Conservation (phyloP, 306 rosid species). For the Inga oerstediana region DNA sequence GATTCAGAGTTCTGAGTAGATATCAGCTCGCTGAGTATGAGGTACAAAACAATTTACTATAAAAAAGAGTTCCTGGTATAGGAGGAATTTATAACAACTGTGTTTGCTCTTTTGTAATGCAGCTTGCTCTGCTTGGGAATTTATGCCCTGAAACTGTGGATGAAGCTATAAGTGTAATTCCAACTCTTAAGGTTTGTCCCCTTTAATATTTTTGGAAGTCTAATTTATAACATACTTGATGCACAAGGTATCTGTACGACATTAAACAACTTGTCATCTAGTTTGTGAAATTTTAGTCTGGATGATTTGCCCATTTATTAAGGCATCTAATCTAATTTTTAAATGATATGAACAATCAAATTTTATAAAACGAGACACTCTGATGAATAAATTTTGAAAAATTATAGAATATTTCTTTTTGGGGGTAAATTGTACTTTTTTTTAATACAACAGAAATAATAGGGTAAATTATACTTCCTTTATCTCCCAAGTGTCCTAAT, state of each 20-base stretch:
- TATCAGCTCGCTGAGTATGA: constrained; percentile 37
- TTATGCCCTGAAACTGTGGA: constrained; percentile 42
- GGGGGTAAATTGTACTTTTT: neutral
- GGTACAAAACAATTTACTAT: neutral
- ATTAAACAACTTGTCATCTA: neutral
- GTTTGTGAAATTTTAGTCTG: constrained; percentile 9
- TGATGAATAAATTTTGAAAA: constrained; percentile 16
- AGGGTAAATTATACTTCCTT: neutral
- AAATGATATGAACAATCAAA: neutral
- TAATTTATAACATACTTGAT: constrained; percentile 20
- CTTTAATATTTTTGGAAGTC: neutral
- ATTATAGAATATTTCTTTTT: constrained; percentile 1
- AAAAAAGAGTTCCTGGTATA: neutral
- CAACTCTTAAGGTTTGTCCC: constrained; percentile 33
- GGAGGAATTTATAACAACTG: neutral
- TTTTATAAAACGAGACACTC: constrained; percentile 7
- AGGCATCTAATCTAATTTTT: constrained; percentile 17
- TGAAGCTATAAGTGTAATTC: constrained; percentile 32
- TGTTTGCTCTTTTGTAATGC: neutral
- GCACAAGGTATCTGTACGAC: neutral
- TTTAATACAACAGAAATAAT: neutral
- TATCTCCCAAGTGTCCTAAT: neutral
- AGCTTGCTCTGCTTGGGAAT: constrained; percentile 42
- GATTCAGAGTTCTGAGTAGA: constrained; percentile 34
- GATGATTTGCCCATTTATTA: constrained; percentile 6